phyloP scores from a whole-genome alignment of 2,329 filamentous ascomycete species.

The Fonsecaea nubica region DNA sequence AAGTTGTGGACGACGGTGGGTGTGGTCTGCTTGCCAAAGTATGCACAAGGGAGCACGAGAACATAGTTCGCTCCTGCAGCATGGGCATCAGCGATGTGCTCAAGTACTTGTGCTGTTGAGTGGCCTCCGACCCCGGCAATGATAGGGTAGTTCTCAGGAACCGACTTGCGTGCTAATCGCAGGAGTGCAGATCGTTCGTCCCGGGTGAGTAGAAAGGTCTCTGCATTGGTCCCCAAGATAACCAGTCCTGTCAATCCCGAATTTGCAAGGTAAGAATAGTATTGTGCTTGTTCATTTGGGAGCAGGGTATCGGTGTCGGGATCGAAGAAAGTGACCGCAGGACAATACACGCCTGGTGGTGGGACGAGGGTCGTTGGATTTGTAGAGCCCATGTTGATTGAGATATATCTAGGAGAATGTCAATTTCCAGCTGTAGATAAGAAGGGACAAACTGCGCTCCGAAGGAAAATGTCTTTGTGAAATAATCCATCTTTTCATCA shows the following conservation, averaged over 20 bases:
- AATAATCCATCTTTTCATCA: slow-evolving; percentile 4
- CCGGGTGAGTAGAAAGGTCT: slow-evolving; percentile 64
- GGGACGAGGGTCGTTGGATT: slow-evolving; percentile 32
- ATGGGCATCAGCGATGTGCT: slow-evolving; percentile 65
- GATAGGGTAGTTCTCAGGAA: slow-evolving; percentile 62
- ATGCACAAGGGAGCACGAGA: slow-evolving; percentile 67
- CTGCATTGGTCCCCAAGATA: slow-evolving; percentile 63
- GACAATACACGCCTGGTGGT: slow-evolving; percentile 58
- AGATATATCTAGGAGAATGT: background rate
- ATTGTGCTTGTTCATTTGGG: slow-evolving; percentile 56
- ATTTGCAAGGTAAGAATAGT: slow-evolving; percentile 59
- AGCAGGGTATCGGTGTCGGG: slow-evolving; percentile 57
- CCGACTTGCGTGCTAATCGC: slow-evolving; percentile 60
- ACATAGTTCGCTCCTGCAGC: slow-evolving; percentile 67
- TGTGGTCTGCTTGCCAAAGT: slow-evolving; percentile 69
- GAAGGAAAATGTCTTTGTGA: background rate
- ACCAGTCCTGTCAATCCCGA: slow-evolving; percentile 61
- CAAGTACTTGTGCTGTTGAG: slow-evolving; percentile 68
- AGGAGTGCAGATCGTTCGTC: slow-evolving; percentile 66
- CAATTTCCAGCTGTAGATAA: background rate
- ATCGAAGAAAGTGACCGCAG: slow-evolving; percentile 63
- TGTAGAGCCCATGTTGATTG: slow-evolving; percentile 33
- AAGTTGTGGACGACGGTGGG: slow-evolving; percentile 65
- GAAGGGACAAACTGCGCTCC: slow-evolving; percentile 5
- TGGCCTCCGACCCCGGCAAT: slow-evolving; percentile 70